Conservation (phyloP, 2,329 filamentous ascomycete species). For the Blastomyces parvus region DNA sequence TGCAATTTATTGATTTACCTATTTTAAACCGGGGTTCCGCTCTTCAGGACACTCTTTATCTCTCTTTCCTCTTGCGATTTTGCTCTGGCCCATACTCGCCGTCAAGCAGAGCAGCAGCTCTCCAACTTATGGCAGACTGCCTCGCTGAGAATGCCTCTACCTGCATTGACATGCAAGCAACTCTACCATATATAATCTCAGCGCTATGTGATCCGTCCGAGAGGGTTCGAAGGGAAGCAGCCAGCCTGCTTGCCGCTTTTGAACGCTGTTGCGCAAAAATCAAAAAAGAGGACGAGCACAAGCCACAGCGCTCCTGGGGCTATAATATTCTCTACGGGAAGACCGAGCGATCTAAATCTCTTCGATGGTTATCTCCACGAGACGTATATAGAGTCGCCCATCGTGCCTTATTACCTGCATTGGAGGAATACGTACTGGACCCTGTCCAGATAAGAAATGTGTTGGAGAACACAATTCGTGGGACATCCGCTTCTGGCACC, state of each 20-base stretch:
- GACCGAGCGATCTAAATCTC: constrained; percentile 35
- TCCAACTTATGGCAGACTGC: constrained; percentile 53
- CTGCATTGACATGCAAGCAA: constrained; percentile 58
- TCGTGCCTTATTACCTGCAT: constrained; percentile 57
- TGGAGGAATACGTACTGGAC: constrained; percentile 84
- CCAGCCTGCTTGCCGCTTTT: constrained; percentile 54
- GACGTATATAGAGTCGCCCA: constrained; percentile 54
- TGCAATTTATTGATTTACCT: constrained; percentile 29
- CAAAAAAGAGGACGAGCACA: constrained; percentile 33
- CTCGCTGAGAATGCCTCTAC: constrained; percentile 44
- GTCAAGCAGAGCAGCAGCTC: constrained; percentile 57
- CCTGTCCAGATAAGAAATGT: constrained; percentile 57
- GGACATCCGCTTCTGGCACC: constrained; percentile 26
- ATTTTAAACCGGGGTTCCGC: constrained; percentile 36
- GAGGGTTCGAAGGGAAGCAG: constrained; percentile 65
- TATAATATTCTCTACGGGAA: constrained; percentile 56
- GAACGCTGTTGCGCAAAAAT: constrained; percentile 41
- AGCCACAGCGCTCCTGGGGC: constrained; percentile 45
- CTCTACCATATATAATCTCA: constrained; percentile 71
- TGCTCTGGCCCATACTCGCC: constrained; percentile 65
- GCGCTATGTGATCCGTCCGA: constrained; percentile 67
- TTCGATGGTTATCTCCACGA: constrained; percentile 51
- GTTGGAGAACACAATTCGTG: constrained; percentile 53
- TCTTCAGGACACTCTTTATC: constrained; percentile 54
- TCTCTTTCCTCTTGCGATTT: constrained; percentile 65